phyloP scores from a whole-genome alignment of 164 flowering plant species.

The Sedum album region DNA sequence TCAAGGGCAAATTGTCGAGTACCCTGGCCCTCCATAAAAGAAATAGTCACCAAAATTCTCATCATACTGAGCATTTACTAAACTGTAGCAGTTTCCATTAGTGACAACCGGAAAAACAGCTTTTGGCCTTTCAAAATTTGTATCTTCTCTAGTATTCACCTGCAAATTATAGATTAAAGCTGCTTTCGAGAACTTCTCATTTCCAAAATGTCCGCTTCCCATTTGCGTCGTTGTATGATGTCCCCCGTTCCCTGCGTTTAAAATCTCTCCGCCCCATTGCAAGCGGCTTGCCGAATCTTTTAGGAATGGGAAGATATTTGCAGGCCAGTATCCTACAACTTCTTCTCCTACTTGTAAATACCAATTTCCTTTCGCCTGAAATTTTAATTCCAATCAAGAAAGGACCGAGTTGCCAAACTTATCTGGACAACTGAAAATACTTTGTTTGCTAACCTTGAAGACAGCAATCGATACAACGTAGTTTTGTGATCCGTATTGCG shows the following conservation, averaged over 20 bases:
- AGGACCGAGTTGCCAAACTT: too few relatives aligned
- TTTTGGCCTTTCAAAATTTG: neutral
- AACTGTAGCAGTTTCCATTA: neutral
- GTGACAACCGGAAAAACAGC: neutral
- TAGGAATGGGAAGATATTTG: neutral
- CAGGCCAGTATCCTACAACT: constrained; percentile 15
- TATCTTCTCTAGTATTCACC: neutral
- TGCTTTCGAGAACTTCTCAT: constrained; percentile 12
- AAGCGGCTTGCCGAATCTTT: neutral
- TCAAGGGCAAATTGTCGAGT: neutral
- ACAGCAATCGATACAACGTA: constrained; percentile 7
- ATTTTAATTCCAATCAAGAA: neutral
- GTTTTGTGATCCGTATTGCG: constrained; percentile 8
- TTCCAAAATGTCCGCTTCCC: constrained; percentile 13
- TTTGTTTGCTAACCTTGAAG: constrained; percentile 10
- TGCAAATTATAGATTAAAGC: constrained; percentile 6
- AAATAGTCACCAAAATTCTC: neutral
- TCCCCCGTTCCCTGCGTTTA: neutral
- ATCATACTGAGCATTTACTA: neutral
- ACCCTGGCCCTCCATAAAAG: constrained; percentile 5
- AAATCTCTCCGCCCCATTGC: constrained; percentile 11
- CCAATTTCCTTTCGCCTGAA: constrained; percentile 9
- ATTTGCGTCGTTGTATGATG: constrained; percentile 13
- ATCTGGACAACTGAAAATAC: too few relatives aligned
- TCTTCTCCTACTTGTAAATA: constrained; percentile 6